A percentile compares a stretch with the other conserved stretches of the same genome.
phyloP scores from a whole-genome alignment of 1,284 basidiomycete species.

The Cystobasidiaceae sp. region DNA sequence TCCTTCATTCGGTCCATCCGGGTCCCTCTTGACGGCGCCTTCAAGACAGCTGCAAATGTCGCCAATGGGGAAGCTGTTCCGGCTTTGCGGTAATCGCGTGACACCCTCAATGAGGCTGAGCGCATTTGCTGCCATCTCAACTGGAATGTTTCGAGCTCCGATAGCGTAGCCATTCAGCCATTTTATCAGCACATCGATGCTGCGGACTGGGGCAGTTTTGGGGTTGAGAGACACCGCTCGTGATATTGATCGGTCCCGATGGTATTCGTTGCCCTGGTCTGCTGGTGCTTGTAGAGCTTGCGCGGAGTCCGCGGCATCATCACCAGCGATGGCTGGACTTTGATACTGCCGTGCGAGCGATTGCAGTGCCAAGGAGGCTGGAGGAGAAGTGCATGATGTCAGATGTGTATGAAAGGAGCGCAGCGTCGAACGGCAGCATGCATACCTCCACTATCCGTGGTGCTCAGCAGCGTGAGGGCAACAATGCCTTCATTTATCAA shows the following conservation, averaged over 20 bases:
- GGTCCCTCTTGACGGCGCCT: neutral
- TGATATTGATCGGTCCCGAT: neutral
- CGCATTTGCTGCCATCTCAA: slow-evolving; percentile 21
- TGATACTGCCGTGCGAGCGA: neutral
- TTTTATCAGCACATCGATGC: slow-evolving; percentile 6
- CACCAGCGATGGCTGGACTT: neutral
- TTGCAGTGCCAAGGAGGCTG: neutral
- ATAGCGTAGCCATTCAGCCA: slow-evolving; percentile 29
- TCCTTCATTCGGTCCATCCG: neutral
- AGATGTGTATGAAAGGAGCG: too few relatives aligned
- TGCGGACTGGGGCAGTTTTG: neutral
- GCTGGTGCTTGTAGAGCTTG: neutral
- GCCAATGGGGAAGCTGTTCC: neutral
- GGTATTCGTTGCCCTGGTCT: neutral
- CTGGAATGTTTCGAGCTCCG: slow-evolving; percentile 6
- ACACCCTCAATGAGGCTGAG: slow-evolving; percentile 12
- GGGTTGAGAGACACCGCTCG: slow-evolving; percentile 20
- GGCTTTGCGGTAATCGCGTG: neutral
- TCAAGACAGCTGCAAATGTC: neutral
- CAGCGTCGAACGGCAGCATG: neutral
- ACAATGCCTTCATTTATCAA: slow-evolving; percentile 86
- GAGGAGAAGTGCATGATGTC: neutral
- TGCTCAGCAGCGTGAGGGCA: slow-evolving; percentile 65
- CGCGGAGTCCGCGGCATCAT: neutral
- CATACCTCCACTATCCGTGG: slow-evolving; percentile 17